These are phyloP conservation scores for Singerocomus rubriflavus DNA, from an alignment of 1,284 basidiomycete species.

Conservation along the genomic window DNA sequence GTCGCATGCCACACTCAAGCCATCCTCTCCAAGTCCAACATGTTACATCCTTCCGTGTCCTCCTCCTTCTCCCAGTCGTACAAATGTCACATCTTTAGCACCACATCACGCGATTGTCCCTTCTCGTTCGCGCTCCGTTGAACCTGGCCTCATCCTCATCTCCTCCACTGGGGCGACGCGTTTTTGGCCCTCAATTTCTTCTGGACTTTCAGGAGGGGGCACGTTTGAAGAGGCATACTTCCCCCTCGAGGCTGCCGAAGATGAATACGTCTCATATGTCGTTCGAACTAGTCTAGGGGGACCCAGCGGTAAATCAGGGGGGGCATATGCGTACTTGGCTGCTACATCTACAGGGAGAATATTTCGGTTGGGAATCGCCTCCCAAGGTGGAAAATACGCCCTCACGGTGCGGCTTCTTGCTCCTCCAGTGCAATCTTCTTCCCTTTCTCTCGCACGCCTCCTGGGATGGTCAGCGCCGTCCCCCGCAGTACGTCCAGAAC, in stretches of 20 bases:
- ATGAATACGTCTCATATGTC: slow-evolving; percentile 63
- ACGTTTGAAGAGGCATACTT: slow-evolving; percentile 54
- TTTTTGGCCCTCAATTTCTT: slow-evolving; percentile 79
- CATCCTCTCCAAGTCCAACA: slow-evolving; percentile 47
- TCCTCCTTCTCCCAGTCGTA: slow-evolving; percentile 27
- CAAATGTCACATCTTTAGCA: slow-evolving; percentile 40
- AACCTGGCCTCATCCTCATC: slow-evolving; percentile 74
- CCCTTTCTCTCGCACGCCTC: slow-evolving; percentile 55
- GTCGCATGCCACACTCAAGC: slow-evolving; percentile 61
- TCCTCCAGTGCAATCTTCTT: slow-evolving; percentile 43
- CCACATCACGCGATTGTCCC: slow-evolving; percentile 72
- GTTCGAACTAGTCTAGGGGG: slow-evolving; percentile 60
- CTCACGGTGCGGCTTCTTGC: slow-evolving; percentile 56
- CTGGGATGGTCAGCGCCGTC: slow-evolving; percentile 49
- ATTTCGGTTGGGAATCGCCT: slow-evolving; percentile 61
- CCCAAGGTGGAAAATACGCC: slow-evolving; percentile 65
- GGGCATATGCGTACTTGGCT: slow-evolving; percentile 45
- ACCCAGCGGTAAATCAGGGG: slow-evolving; percentile 3
- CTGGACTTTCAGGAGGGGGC: slow-evolving; percentile 77
- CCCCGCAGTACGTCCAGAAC: slow-evolving; percentile 30
- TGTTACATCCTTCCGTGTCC: slow-evolving; percentile 82
- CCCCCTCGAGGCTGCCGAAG: slow-evolving; percentile 41
- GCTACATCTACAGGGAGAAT: slow-evolving; percentile 66
- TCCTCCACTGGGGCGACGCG: slow-evolving; percentile 62
- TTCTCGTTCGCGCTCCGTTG: slow-evolving; percentile 50